Percentiles rank a stretch among this genome's conserved stretches.
Evolutionary conservation across 805 yeast species (phyloP).

Genomic region (Zygoascus bituminiphila): DNA sequence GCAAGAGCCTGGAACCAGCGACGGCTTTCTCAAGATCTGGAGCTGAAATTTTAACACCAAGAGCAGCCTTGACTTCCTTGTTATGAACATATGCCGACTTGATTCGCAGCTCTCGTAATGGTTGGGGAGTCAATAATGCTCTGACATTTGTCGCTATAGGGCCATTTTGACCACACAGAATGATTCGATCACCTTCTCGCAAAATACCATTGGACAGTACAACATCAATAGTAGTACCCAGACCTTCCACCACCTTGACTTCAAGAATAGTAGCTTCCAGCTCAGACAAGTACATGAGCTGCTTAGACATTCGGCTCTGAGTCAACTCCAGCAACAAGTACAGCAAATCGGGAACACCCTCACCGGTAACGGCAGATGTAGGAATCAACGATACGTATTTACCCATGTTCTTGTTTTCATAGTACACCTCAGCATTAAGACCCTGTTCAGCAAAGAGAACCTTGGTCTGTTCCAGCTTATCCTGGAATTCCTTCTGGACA

Average conservation of each 20-base stretch:
- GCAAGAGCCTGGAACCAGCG: slow-evolving; percentile 93
- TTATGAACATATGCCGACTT: slow-evolving; percentile 95
- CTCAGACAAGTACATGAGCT: slow-evolving; percentile 88
- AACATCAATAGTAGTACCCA: slow-evolving; percentile 98
- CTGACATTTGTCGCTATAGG: slow-evolving; percentile 95
- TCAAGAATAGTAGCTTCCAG: slow-evolving; percentile 95
- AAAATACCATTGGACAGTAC: slow-evolving; percentile 93
- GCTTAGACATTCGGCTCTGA: slow-evolving; percentile 97
- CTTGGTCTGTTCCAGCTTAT: slow-evolving; percentile 75
- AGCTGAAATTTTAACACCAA: slow-evolving; percentile 98
- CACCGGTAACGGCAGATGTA: slow-evolving; percentile 98
- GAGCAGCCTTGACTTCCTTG: slow-evolving; percentile 97
- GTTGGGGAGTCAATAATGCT: slow-evolving; percentile 96
- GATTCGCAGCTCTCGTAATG: slow-evolving; percentile 89
- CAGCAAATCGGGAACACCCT: slow-evolving; percentile 98
- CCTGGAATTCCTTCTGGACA: slow-evolving; percentile 88
- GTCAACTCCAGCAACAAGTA: slow-evolving; percentile 93
- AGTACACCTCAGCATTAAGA: slow-evolving; percentile 92
- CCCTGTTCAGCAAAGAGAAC: slow-evolving; percentile 96
- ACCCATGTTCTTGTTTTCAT: slow-evolving; percentile 87
- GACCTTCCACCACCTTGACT: slow-evolving; percentile 97
- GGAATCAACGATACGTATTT: slow-evolving; percentile 95
- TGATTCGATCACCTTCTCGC: slow-evolving; percentile 91
- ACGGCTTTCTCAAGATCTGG: slow-evolving; percentile 97
- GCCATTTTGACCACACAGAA: slow-evolving; percentile 96